These are phyloP conservation scores for Porodaedalea pini DNA, from an alignment of 1,284 basidiomycete species.

Conservation along the genomic window DNA sequence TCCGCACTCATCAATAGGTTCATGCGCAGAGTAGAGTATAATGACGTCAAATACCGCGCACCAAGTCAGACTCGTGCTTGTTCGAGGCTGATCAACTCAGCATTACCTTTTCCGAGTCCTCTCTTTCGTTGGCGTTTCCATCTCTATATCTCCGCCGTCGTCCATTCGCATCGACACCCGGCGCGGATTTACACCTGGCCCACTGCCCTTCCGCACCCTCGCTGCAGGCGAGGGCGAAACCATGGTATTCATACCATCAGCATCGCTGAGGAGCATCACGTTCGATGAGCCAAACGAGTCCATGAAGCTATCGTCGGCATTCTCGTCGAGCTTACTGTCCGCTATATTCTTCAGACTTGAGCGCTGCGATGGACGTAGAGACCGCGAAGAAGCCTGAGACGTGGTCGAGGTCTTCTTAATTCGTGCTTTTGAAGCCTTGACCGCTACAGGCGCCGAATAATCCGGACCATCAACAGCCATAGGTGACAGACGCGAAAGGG, in stretches of 20 bases:
- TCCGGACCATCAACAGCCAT: background rate
- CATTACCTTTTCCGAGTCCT: background rate
- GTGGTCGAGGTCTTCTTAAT: background rate
- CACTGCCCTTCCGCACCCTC: background rate
- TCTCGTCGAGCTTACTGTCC: conserved; percentile 11
- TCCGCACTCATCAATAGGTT: too few relatives aligned
- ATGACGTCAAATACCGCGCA: too few relatives aligned
- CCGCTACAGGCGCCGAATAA: background rate
- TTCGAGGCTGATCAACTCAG: too few relatives aligned
- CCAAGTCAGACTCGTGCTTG: too few relatives aligned
- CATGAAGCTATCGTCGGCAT: conserved; percentile 18
- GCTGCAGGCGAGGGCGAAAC: background rate
- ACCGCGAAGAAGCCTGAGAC: background rate
- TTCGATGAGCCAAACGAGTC: conserved; percentile 17
- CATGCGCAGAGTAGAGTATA: too few relatives aligned
- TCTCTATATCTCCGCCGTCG: conserved; percentile 1
- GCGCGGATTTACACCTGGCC: background rate
- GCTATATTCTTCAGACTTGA: background rate
- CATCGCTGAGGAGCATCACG: conserved; percentile 4
- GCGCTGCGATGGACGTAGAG: too few relatives aligned
- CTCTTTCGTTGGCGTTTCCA: conserved; percentile 15
- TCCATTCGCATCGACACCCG: background rate
- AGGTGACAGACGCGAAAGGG: conserved; percentile 6
- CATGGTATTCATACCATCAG: background rate
- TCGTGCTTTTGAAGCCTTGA: background rate